A percentile compares a stretch with the other conserved stretches of the same genome.
These are phyloP conservation scores for Arthrinium puccinioides DNA, from an alignment of 2,329 filamentous ascomycete species.

Conservation along the genomic window DNA sequence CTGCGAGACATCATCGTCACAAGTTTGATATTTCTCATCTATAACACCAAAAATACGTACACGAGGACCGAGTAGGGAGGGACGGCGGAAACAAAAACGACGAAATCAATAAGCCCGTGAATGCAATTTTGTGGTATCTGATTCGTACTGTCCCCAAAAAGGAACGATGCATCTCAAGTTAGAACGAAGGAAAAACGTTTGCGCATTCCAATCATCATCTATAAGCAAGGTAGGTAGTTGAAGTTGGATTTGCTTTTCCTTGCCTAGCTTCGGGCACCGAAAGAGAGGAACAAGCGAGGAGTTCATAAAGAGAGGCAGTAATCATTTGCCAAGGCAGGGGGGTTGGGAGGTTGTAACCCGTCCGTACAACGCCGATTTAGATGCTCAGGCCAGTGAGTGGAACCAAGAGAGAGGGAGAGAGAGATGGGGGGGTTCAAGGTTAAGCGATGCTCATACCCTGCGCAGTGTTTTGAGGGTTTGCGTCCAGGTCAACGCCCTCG, in stretches of 20 bases:
- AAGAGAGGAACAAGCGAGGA: too few relatives aligned
- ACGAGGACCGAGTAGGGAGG: constrained; percentile 1
- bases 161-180: not conserved
- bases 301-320: not conserved
- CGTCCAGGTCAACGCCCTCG: constrained; percentile 47
- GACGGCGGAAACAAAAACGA: not conserved
- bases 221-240: not conserved
- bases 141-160: not conserved
- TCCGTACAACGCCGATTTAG: constrained; percentile 2
- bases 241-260: not conserved
- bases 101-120: too few relatives aligned
- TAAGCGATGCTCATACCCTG: constrained; percentile 5
- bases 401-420: not conserved
- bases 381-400: too few relatives aligned
- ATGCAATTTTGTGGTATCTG: too few relatives aligned
- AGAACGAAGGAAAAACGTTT: not conserved
- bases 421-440: not conserved
- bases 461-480: constrained; percentile 30
- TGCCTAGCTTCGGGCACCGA: too few relatives aligned
- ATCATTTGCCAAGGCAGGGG: not conserved
- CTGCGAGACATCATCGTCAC: too few relatives aligned
- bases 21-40: not conserved
- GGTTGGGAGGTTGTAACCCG: not conserved
- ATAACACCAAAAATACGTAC: not conserved
- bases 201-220: not conserved